Percentiles rank a stretch among this genome's conserved stretches.
Conservation (phyloP, 2,329 filamentous ascomycete species). For the Beauveria caledonica region DNA sequence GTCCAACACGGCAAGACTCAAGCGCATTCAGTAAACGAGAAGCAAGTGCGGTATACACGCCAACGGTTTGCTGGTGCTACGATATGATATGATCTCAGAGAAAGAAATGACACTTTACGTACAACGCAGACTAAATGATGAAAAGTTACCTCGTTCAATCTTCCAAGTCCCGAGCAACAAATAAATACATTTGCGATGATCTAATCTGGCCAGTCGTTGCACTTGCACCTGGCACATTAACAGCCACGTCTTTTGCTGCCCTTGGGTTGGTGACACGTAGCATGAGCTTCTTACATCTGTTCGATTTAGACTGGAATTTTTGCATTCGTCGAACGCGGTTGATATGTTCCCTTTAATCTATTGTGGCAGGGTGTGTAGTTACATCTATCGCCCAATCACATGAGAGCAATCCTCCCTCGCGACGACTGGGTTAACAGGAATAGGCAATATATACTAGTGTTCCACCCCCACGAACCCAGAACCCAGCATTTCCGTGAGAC, state of each 20-base stretch:
- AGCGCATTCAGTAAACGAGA: constrained; percentile 1
- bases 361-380: not conserved
- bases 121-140: not conserved
- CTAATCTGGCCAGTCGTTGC: not conserved
- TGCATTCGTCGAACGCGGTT: not conserved
- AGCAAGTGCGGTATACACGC: not conserved
- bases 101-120: not conserved
- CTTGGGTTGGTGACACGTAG: not conserved
- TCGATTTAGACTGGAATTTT: not conserved
- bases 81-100: not conserved
- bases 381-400: not conserved
- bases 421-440: not conserved
- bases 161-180: not conserved
- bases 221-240: not conserved
- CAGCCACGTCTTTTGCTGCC: not conserved
- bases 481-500: not conserved
- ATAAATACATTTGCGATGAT: no score
- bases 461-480: not conserved
- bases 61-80: not conserved
- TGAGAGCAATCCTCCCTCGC: not conserved
- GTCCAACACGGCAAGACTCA: constrained; percentile 13
- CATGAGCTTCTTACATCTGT: not conserved
- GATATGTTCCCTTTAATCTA: not conserved
- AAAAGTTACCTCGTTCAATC: not conserved
- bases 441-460: not conserved